A percentile compares a stretch with the other conserved stretches of the same genome.
phyloP scores from a whole-genome alignment of 2,329 filamentous ascomycete species.

The Aspergillus hortae region DNA sequence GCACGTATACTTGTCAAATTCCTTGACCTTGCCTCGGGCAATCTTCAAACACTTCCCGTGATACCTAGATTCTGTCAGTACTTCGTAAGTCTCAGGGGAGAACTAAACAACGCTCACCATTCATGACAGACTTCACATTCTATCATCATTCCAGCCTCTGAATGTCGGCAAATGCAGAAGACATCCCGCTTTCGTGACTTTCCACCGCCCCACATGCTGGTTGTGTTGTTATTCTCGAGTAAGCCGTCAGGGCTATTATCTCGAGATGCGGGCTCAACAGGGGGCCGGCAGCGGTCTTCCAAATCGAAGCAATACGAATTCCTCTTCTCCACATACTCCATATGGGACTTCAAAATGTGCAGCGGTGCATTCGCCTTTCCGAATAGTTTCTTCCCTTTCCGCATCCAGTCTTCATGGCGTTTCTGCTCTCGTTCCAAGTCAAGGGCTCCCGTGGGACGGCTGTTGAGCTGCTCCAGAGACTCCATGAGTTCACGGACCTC shows the following conservation, averaged over 20 bases:
- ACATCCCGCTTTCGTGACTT: slow-evolving; percentile 69
- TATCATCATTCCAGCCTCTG: slow-evolving; percentile 98
- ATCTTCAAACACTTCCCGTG: slow-evolving; percentile 98
- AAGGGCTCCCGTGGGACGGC: slow-evolving; percentile 83
- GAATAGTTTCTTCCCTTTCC: slow-evolving; percentile 94
- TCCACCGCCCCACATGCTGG: slow-evolving; percentile 37
- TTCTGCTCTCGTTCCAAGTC: slow-evolving; percentile 94
- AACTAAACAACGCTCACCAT: slow-evolving; percentile 59
- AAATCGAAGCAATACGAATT: slow-evolving; percentile 92
- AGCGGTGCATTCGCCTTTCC: slow-evolving; percentile 96
- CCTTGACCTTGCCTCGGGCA: slow-evolving; percentile 93
- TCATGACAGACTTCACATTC: slow-evolving; percentile 98
- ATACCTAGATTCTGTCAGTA: slow-evolving; percentile 60
- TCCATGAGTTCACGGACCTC: slow-evolving; percentile 91
- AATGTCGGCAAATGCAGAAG: slow-evolving; percentile 91
- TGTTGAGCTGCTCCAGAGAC: slow-evolving; percentile 81
- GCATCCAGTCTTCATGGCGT: slow-evolving; percentile 98
- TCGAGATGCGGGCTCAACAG: slow-evolving; percentile 86
- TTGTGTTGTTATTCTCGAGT: slow-evolving; percentile 40
- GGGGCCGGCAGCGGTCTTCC: slow-evolving; percentile 79
- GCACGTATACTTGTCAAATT: slow-evolving; percentile 97
- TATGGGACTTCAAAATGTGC: slow-evolving; percentile 90
- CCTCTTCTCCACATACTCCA: slow-evolving; percentile 86
- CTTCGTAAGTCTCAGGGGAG: background rate
- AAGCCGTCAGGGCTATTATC: slow-evolving; percentile 65